Base-by-base conservation (phyloP, 2,329 filamentous ascomycete species). In the Ceratocystiopsis brevicomis region DNA sequence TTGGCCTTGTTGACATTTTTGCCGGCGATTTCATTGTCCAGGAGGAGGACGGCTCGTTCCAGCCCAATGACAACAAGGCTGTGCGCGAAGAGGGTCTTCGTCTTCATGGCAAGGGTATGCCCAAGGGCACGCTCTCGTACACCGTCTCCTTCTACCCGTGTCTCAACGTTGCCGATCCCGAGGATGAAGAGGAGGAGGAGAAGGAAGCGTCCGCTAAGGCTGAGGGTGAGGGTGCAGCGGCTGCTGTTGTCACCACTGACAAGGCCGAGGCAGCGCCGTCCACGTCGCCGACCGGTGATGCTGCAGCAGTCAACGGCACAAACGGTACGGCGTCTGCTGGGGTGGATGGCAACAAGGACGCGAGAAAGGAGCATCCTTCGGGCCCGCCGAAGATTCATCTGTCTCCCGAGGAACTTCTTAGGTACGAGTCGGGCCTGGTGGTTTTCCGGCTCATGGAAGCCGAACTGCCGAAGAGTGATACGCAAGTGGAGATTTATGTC, bases 371-470 rank as follows among this genome's bases (percentile, higher is more conserved):
- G 10, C 43, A 48, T 40, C 17, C 37, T 12, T 65, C 71, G 39
- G 59, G 67, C 41, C 72, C 45, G 21, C 81, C 84, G 25, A 93
- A 92, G 64, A 66, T 95, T 49, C 76, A 69, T 44, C 72, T 98
- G 41, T 76, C 71, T 5, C 74, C 77, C 1, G 80, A 95, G 48
- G 83, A 96, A 56, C 69, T 98, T 17, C 63, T 80, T 52, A 76
- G 81, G 55, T 80, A 95, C 56, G 86, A 96, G 63, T 90, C 83
- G 45, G 90, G 90, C 50, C 71, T 98, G 45, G 69, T 98, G 49
- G 82, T 98, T 44, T 96, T 98, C 71, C 88, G 87, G 56, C 73
- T 98, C 45, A 75, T 95, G 57, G 87, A 96, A 48, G 86, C 80
- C 19, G 81, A 95, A 44, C 71, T 98, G 56, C 73, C 83, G 1